phyloP scores from a whole-genome alignment of 768 basidiomycete genomes.

The Tricholomella constricta region DNA sequence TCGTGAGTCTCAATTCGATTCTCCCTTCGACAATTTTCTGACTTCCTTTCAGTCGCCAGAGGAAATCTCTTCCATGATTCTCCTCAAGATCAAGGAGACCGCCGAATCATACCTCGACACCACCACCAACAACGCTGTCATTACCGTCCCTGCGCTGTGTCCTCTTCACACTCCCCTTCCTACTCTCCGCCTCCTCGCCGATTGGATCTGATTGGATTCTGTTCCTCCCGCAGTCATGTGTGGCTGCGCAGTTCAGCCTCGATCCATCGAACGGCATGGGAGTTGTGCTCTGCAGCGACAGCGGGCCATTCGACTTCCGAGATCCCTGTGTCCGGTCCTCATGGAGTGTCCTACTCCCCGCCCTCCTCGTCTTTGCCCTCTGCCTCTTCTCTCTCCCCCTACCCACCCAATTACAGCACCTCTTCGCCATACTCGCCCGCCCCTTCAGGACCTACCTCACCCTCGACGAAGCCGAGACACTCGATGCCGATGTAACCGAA shows the following conservation, averaged over 20 bases:
- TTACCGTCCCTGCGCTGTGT: conserved; percentile 97
- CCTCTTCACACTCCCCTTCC: too few species aligned
- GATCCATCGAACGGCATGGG: conserved; percentile 26
- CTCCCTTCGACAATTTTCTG: conserved; percentile 10
- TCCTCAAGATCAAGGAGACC: conserved; percentile 97
- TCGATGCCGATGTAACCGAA: conserved; percentile 33
- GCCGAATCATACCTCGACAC: conserved; percentile 95
- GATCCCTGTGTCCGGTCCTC: conserved; percentile 49
- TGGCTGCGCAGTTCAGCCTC: too few species aligned
- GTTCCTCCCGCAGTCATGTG: too few species aligned
- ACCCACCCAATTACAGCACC: conserved; percentile 25
- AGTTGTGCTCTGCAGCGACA: conserved; percentile 28
- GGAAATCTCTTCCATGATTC: conserved; percentile 97
- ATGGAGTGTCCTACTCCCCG: conserved; percentile 54
- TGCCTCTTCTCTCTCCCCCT: conserved; percentile 39
- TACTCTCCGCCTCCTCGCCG: too few species aligned
- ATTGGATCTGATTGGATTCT: too few species aligned
- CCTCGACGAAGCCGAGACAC: conserved; percentile 57
- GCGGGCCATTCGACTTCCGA: conserved; percentile 44
- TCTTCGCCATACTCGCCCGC: conserved; percentile 25
- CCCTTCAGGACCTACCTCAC: conserved; percentile 48
- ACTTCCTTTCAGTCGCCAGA: conserved; percentile 73
- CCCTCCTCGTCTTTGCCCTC: conserved; percentile 45
- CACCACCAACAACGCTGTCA: conserved; percentile 85
- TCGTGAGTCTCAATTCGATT: conserved; percentile 53